Conservation (phyloP, 2,329 filamentous ascomycete genomes). For the Aspergillus texensis region DNA sequence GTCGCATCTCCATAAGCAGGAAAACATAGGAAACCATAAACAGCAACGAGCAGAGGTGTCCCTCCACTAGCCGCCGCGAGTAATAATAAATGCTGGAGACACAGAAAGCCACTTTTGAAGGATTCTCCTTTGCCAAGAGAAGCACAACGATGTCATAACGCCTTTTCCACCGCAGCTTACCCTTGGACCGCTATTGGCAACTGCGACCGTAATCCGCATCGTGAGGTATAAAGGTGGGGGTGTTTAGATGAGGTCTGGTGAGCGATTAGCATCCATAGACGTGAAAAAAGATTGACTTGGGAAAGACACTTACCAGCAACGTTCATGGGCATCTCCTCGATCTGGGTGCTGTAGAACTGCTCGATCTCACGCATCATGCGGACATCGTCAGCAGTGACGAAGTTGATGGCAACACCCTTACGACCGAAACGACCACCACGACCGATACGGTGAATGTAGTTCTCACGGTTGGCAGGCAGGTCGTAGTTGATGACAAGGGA, state of each 20-base stretch:
- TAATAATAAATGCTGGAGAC: constrained; percentile 36
- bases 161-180: constrained; percentile 31
- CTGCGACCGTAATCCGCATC: constrained; percentile 43
- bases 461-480: constrained; percentile 96
- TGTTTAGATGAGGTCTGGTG: constrained; percentile 48
- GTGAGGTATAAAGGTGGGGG: constrained; percentile 33
- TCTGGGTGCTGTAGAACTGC: constrained; percentile 99
- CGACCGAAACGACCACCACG: constrained; percentile 99
- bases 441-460: constrained; percentile 99
- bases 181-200: constrained; percentile 32
- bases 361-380: constrained; percentile 99
- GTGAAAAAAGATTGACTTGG: neutral
- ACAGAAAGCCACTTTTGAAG: constrained; percentile 47
- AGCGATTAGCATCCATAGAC: constrained; percentile 12
- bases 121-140: constrained; percentile 32
- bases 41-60: constrained; percentile 20
- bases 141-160: constrained; percentile 30
- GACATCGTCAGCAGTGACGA: constrained; percentile 97
- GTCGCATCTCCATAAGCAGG: constrained; percentile 41
- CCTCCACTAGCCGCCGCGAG: constrained; percentile 27
- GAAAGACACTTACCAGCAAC: constrained; percentile 61
- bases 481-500: constrained; percentile 99
- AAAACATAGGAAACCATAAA: constrained; percentile 42
- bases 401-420: constrained; percentile 99
- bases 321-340: constrained; percentile 99